Conservation (phyloP, 2,329 filamentous ascomycete species). For the Fusarium coicis region DNA sequence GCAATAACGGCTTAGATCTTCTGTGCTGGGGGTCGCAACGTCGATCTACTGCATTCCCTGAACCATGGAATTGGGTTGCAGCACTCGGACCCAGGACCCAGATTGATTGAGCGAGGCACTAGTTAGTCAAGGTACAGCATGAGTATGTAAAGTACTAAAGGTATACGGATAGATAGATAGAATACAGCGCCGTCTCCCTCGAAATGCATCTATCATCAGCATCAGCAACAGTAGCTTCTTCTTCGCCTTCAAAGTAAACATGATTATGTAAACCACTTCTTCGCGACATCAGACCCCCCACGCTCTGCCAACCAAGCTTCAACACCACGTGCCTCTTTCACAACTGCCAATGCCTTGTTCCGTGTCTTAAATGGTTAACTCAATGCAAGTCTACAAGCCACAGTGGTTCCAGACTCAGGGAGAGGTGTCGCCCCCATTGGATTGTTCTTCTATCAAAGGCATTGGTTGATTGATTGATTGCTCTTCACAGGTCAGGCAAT, state of each 20-base stretch:
- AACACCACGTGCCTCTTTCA: constrained; percentile 41
- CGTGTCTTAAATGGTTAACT: neutral
- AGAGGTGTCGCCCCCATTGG: neutral
- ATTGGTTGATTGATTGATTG: neutral
- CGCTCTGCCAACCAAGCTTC: constrained; percentile 26
- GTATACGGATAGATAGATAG: neutral
- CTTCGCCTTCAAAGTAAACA: neutral
- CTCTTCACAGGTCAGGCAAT: constrained; percentile 5
- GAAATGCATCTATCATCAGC: neutral
- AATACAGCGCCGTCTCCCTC: neutral
- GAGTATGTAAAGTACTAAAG: neutral
- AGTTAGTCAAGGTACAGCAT: neutral
- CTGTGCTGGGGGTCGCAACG: neutral
- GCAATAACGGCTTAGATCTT: neutral
- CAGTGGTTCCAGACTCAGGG: constrained; percentile 21
- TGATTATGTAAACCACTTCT: constrained; percentile 9
- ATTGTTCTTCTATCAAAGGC: neutral
- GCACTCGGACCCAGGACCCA: neutral
- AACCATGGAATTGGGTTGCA: constrained; percentile 1
- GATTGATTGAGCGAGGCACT: neutral
- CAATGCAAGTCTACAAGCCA: constrained; percentile 27
- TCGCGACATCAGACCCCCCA: constrained; percentile 21
- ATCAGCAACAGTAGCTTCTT: neutral
- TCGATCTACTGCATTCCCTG: neutral
- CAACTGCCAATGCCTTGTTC: constrained; percentile 22